Conservation (phyloP, 108 stramenopile genomes). For the Conticribra guillardii region DNA sequence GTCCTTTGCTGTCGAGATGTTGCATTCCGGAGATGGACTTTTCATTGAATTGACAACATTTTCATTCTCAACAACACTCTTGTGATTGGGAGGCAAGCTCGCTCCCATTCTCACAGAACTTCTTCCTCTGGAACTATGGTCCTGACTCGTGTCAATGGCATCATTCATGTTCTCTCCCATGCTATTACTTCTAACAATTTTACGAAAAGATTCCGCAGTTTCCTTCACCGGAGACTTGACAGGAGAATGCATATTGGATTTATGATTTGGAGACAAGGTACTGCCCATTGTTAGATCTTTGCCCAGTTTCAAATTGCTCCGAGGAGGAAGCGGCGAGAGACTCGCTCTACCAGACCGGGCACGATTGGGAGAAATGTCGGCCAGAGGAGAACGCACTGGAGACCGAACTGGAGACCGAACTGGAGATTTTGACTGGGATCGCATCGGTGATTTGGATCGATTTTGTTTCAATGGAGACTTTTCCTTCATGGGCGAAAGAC, state of each 20-base stretch:
- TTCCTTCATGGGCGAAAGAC: background rate
- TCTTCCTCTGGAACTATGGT: no score
- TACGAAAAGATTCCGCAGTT: no score
- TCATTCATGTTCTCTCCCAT: no score
- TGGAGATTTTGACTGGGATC: constrained; percentile 17
- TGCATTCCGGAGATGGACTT: background rate
- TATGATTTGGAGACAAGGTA: background rate
- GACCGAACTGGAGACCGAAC: constrained; percentile 35
- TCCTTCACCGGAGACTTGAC: background rate
- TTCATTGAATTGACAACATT: background rate
- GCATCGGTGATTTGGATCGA: constrained; percentile 23
- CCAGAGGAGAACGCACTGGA: constrained; percentile 29
- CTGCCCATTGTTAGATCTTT: background rate
- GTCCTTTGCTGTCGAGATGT: background rate
- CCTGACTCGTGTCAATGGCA: no score
- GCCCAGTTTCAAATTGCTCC: background rate
- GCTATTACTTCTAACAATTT: no score
- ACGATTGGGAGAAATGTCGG: constrained; percentile 35
- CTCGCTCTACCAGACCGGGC: background rate
- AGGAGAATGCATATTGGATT: background rate
- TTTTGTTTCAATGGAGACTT: constrained; percentile 10
- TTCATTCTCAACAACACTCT: no score
- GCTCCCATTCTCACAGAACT: background rate
- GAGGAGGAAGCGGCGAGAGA: background rate
- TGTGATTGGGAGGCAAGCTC: background rate